Base-by-base conservation (phyloP, 805 yeast species). In the Vanderwaltozyma verrucispora region DNA sequence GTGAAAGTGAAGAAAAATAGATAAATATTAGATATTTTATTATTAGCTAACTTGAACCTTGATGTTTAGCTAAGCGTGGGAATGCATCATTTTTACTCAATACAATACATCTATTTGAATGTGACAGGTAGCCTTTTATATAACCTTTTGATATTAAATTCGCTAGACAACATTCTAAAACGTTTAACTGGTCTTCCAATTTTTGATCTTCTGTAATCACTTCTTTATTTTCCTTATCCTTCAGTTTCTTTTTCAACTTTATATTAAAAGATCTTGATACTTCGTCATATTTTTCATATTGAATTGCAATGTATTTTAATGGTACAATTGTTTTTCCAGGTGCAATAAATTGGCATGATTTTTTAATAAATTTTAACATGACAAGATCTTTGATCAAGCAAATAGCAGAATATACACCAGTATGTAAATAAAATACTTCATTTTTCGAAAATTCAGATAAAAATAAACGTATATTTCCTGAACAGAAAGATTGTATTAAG, bases 91-190 rank as follows among this genome's bases (percentile, higher is more conserved):
- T 72, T 56, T 80, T 84, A 54, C 92, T 78, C 38, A 86, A 59
- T 9, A 87, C 95, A 15, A 84, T 64, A 35, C 83, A 80, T 29
- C 74, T 64, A 50, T 82, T 77, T 3, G 77, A 71, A 52, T 85
- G 92, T 5, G 94, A 81, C 13, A 87, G 57, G 56, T 87, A 87
- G 0, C 95, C 96, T 57, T 81, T 85, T 33, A 86, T 63, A 39
- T 56, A 62, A 8, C 80, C 80, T 35, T 62, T 60, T 36, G 68
- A 65, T 15, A 87, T 83, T 49, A 81, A 60, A 37, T 70, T 73
- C 0, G 94, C 87, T 17, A 85, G 45, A 10, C 71, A 58, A 41
- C 89, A 77, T 57, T 87, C 95, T 4, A 77, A 63, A 39, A 74
- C 77, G 50, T 77, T 84, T 13, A 64, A 47, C 4, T 15, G 14